phyloP scores from a whole-genome alignment of 108 stramenopile species.

The Nitzschia palea region DNA sequence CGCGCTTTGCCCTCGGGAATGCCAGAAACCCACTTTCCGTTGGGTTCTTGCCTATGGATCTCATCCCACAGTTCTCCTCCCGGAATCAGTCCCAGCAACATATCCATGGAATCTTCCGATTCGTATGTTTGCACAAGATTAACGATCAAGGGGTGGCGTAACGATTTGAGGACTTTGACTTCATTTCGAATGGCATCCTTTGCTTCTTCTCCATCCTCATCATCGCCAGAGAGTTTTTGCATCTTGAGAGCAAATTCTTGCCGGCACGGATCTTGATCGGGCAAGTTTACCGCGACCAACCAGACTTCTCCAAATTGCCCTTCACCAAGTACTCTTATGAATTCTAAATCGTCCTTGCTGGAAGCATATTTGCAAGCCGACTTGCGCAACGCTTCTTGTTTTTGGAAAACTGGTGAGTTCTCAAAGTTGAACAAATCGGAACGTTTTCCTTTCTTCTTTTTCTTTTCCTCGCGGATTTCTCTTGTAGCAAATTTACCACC shows the following conservation, averaged over 20 bases:
- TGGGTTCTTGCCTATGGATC: constrained; percentile 53
- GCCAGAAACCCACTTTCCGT: constrained; percentile 52
- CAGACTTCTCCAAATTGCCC: constrained; percentile 83
- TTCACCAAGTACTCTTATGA: constrained; percentile 57
- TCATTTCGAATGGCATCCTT: constrained; percentile 65
- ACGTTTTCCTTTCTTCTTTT: constrained; percentile 2
- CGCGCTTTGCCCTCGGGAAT: constrained; percentile 52
- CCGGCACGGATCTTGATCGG: constrained; percentile 14
- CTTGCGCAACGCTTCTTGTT: constrained; percentile 9
- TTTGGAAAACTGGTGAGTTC: constrained; percentile 12
- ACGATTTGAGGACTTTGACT: constrained; percentile 72
- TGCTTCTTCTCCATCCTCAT: constrained; percentile 52
- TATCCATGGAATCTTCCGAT: constrained; percentile 66
- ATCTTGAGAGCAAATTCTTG: constrained; percentile 87
- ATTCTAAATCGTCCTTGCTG: constrained; percentile 42
- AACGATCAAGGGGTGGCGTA: constrained; percentile 91
- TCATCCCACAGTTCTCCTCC: constrained; percentile 86
- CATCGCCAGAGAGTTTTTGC: constrained; percentile 62
- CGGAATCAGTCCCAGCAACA: constrained; percentile 69
- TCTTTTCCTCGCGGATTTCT: constrained; percentile 1
- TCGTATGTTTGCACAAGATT: constrained; percentile 82
- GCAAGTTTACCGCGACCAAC: constrained; percentile 46
- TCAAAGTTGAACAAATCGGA: not conserved
- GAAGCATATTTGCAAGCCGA: constrained; percentile 20
- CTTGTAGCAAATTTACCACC: not conserved